phyloP scores from a whole-genome alignment of 768 basidiomycete genomes.

The Lactarius hatsudake region DNA sequence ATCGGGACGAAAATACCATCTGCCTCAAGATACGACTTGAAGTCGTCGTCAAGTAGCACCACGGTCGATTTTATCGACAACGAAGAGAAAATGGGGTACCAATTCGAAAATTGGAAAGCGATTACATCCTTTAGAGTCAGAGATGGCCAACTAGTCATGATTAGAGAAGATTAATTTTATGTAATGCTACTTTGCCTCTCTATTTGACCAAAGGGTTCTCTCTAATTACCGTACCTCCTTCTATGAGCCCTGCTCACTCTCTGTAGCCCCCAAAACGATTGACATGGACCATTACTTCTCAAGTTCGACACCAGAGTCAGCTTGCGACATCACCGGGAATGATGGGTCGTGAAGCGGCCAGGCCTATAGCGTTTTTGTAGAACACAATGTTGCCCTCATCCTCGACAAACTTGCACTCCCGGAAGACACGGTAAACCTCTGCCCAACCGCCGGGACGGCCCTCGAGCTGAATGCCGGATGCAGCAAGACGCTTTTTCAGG shows the following conservation, averaged over 20 bases:
- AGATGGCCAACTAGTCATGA: conserved; percentile 46
- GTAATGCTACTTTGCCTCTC: not conserved
- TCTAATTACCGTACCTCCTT: not conserved
- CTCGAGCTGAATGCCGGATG: conserved; percentile 58
- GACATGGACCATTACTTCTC: conserved; percentile 31
- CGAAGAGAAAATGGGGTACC: conserved; percentile 71
- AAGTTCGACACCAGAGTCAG: conserved; percentile 68
- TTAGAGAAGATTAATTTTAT: conserved; percentile 2
- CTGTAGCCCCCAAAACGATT: not conserved
- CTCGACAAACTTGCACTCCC: conserved; percentile 91
- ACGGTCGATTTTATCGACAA: conserved; percentile 71
- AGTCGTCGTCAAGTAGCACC: conserved; percentile 63
- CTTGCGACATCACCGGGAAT: conserved; percentile 56
- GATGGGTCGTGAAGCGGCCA: conserved; percentile 67
- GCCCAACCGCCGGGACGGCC: conserved; percentile 77
- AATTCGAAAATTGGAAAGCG: conserved; percentile 78
- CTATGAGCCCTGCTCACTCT: conserved; percentile 24
- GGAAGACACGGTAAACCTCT: conserved; percentile 75
- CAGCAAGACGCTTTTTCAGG: conserved; percentile 68
- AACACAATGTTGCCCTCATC: conserved; percentile 89
- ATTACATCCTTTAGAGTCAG: conserved; percentile 53
- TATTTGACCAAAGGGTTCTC: conserved; percentile 1
- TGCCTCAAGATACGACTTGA: conserved; percentile 71
- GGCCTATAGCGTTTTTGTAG: conserved; percentile 83
- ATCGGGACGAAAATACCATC: conserved; percentile 83